phyloP scores from a whole-genome alignment of 2,329 filamentous ascomycete genomes.

The Penicillium digitatum region DNA sequence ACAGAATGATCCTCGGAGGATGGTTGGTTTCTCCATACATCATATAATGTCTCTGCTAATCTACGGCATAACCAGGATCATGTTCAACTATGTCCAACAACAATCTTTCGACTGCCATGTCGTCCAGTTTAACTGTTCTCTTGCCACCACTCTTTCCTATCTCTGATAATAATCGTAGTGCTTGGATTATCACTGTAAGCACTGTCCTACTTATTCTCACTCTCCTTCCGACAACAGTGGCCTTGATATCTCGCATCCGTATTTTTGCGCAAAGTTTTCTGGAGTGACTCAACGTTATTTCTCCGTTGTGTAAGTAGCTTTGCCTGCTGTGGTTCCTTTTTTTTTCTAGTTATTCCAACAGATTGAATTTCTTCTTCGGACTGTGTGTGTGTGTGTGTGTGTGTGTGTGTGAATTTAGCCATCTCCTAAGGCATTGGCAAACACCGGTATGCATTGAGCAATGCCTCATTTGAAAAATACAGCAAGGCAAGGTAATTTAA shows the following conservation, averaged over 20 bases:
- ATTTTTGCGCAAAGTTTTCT: conserved; percentile 2
- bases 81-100: background rate
- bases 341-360: background rate
- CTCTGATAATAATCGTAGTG: conserved; percentile 7
- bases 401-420: conserved; percentile 8
- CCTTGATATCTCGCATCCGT: conserved; percentile 9
- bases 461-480: conserved; percentile 3
- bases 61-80: background rate
- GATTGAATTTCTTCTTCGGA: conserved; percentile 4
- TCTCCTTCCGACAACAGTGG: conserved; percentile 5
- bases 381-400: conserved; percentile 7
- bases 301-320: conserved; percentile 1
- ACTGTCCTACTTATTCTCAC: conserved; percentile 11
- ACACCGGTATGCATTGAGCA: background rate
- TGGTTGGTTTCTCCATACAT: background rate
- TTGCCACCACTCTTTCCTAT: conserved; percentile 7
- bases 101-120: background rate
- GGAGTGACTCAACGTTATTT: conserved; percentile 4
- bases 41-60: background rate
- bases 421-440: conserved; percentile 9
- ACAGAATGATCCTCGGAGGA: background rate
- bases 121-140: background rate
- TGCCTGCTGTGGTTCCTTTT: background rate
- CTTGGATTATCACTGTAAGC: conserved; percentile 12
- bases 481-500: background rate